Percentiles rank a stretch among this genome's conserved stretches.
Conservation (phyloP, 2,329 filamentous ascomycete species). For the Calonectria hongkongensis region DNA sequence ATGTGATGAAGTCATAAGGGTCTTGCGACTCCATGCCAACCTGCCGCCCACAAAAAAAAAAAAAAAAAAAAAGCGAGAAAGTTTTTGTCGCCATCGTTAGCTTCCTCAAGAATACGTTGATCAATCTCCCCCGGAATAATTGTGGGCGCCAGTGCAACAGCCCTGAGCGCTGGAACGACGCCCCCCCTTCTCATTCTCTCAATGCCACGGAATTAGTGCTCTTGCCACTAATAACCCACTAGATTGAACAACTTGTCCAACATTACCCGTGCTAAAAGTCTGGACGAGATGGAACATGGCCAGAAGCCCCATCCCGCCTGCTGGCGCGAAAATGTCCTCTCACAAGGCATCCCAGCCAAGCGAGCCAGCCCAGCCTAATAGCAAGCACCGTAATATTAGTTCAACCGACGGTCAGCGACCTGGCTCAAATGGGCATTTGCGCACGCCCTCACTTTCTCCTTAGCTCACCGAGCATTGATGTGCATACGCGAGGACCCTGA, state of each 20-base stretch:
- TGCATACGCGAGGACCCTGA: conserved; percentile 26
- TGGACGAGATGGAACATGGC: conserved; percentile 27
- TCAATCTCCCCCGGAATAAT: conserved; percentile 40
- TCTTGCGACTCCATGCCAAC: conserved; percentile 47
- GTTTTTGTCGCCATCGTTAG: conserved; percentile 10
- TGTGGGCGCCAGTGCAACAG: conserved; percentile 29
- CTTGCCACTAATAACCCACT: conserved; percentile 20
- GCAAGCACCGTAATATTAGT: conserved; percentile 32
- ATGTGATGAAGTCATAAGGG: conserved; percentile 57
- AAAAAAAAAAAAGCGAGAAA: conserved; percentile 3
- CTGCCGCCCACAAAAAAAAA: conserved; percentile 13
- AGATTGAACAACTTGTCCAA: conserved; percentile 6
- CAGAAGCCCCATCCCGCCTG: conserved; percentile 26
- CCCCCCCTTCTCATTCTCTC: conserved; percentile 3
- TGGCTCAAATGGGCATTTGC: conserved; percentile 24
- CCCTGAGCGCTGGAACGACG: conserved; percentile 29
- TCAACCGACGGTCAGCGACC: conserved; percentile 27
- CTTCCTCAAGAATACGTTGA: conserved; percentile 1
- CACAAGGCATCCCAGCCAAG: conserved; percentile 28
- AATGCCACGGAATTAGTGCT: not conserved
- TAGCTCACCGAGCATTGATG: conserved; percentile 32
- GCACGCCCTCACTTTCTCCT: conserved; percentile 35
- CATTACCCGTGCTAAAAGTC: conserved; percentile 25
- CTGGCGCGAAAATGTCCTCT: conserved; percentile 27
- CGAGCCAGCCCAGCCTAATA: conserved; percentile 28